Evolutionary conservation across 73 alveolate species (phyloP).

Genomic region (Tetrahymena elliotti): DNA sequence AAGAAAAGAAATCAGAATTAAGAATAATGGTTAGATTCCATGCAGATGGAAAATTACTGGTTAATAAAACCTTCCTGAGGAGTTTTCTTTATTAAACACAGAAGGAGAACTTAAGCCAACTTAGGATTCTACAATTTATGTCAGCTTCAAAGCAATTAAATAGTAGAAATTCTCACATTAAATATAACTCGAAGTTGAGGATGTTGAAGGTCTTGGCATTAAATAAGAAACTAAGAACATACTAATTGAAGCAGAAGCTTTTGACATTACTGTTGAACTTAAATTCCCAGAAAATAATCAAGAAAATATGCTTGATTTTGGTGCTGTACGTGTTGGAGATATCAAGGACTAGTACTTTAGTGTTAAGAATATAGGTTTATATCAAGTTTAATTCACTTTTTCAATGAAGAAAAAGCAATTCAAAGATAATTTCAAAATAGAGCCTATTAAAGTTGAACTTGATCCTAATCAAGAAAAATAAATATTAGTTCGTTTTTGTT

Average conservation of each 20-base stretch:
- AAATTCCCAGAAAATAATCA: slow-evolving; percentile 74
- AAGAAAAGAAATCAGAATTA: slow-evolving; percentile 80
- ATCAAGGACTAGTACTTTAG: slow-evolving; percentile 81
- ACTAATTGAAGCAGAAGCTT: slow-evolving; percentile 95
- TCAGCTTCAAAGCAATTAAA: slow-evolving; percentile 83
- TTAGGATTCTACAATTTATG: slow-evolving; percentile 80
- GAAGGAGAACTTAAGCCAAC: slow-evolving; percentile 90
- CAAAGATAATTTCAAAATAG: slow-evolving; percentile 86
- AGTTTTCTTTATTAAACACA: slow-evolving; percentile 72
- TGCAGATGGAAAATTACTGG: slow-evolving; percentile 95
- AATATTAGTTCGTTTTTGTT: slow-evolving; percentile 81
- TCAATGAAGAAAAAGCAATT: slow-evolving; percentile 87
- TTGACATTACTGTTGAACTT: slow-evolving; percentile 87
- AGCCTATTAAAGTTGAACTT: slow-evolving; percentile 90
- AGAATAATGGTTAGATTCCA: slow-evolving; percentile 87
- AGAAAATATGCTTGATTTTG: slow-evolving; percentile 79
- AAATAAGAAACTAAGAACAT: slow-evolving; percentile 91
- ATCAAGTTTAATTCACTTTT: slow-evolving; percentile 81
- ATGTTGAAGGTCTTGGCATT: slow-evolving; percentile 89
- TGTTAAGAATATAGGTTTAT: slow-evolving; percentile 89
- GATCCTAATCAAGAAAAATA: slow-evolving; percentile 91
- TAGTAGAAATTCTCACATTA: slow-evolving; percentile 84
- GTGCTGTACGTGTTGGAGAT: slow-evolving; percentile 95
- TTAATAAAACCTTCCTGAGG: slow-evolving; percentile 82
- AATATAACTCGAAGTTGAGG: slow-evolving; percentile 91